Percentiles rank a stretch among this genome's conserved stretches.
These are phyloP conservation scores for Ophiostoma populinum DNA, from an alignment of 2,329 filamentous ascomycete species.

Conservation along the genomic window DNA sequence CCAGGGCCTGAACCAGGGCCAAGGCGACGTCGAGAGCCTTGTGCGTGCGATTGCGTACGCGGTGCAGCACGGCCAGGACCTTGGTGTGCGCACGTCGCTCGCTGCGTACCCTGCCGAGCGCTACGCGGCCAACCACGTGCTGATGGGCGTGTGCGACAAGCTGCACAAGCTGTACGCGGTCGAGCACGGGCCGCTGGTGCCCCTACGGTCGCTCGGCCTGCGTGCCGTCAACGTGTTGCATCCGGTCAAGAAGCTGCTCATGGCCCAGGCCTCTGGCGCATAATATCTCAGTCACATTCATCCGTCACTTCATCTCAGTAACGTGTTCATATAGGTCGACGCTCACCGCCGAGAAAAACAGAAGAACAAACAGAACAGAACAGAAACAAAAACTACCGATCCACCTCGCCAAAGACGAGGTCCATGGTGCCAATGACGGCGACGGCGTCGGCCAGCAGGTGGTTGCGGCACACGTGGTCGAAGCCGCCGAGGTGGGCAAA, in stretches of 20 bases:
- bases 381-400: constrained; percentile 32
- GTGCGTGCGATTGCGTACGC: constrained; percentile 58
- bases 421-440: constrained; percentile 88
- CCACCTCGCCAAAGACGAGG: constrained; percentile 66
- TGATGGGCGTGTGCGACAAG: constrained; percentile 73
- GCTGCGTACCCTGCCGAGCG: constrained; percentile 68
- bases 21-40: constrained; percentile 73
- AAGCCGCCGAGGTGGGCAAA: constrained; percentile 92
- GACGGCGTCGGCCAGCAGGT: constrained; percentile 88
- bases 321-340: too few relatives aligned
- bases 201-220: constrained; percentile 60
- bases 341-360: neutral
- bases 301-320: too few relatives aligned
- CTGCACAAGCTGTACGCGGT: constrained; percentile 85
- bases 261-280: constrained; percentile 50
- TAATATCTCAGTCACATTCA: too few relatives aligned
- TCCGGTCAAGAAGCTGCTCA: constrained; percentile 68
- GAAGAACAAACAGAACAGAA: neutral
- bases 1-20: constrained; percentile 85
- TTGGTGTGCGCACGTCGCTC: constrained; percentile 61
- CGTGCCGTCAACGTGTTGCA: constrained; percentile 57
- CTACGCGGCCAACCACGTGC: constrained; percentile 64
- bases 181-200: constrained; percentile 61
- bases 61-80: constrained; percentile 69
- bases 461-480: constrained; percentile 81